These are phyloP conservation scores for Bipolaris bicolor DNA, from an alignment of 2,329 filamentous ascomycete genomes.

Conservation along the genomic window DNA sequence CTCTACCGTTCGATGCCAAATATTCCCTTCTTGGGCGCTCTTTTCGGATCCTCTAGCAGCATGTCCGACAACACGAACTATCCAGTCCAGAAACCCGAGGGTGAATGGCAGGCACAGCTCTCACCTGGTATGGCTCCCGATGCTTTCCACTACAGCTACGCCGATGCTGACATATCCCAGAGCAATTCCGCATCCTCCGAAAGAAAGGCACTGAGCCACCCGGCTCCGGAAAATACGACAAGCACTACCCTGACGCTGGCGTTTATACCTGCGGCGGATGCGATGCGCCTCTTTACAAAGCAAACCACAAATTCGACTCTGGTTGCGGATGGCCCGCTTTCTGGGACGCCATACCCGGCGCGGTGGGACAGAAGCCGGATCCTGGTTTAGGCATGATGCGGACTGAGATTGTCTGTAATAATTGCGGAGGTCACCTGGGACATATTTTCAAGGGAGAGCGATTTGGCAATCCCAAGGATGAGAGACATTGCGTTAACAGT, in stretches of 20 bases:
- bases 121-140: conserved; percentile 63
- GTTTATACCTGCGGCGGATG: conserved; percentile 90
- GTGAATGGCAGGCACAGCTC: conserved; percentile 89
- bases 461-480: conserved; percentile 83
- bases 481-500: conserved; percentile 97
- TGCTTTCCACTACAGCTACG: neutral
- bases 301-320: conserved; percentile 92
- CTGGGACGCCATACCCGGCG: conserved; percentile 92
- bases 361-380: conserved; percentile 83
- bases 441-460: conserved; percentile 93
- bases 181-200: conserved; percentile 93
- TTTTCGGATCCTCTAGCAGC: conserved; percentile 69
- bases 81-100: conserved; percentile 78
- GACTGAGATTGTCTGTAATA: conserved; percentile 92
- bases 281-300: conserved; percentile 86
- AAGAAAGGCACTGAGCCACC: conserved; percentile 89
- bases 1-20: conserved; percentile 67
- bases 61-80: conserved; percentile 67
- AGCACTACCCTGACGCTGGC: conserved; percentile 77
- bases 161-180: conserved; percentile 55
- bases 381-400: conserved; percentile 78
- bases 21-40: conserved; percentile 76
- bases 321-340: conserved; percentile 98
- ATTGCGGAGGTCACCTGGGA: conserved; percentile 90
- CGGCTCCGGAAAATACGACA: conserved; percentile 82